Conservation (phyloP, 2,329 filamentous ascomycete genomes). For the Aureobasidium sp. region DNA sequence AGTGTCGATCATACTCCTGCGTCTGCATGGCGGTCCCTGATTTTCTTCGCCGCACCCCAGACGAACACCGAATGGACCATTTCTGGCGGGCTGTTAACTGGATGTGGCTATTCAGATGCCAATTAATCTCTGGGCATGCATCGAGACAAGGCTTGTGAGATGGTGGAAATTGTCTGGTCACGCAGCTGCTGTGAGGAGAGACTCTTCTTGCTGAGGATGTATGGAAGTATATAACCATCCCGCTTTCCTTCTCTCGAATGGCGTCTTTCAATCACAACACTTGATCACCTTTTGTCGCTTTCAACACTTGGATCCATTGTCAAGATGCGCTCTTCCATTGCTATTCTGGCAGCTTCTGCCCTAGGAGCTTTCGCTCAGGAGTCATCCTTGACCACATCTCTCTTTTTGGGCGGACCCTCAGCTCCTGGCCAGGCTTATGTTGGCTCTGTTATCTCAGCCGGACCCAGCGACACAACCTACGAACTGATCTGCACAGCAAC, state of each 20-base stretch:
- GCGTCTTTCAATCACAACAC: not conserved
- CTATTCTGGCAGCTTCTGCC: slow-evolving; percentile 6
- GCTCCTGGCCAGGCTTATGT: not conserved
- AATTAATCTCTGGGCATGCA: too few species aligned
- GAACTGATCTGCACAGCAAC: not conserved
- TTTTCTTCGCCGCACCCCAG: not conserved
- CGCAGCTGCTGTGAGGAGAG: not conserved
- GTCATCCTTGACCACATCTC: not conserved
- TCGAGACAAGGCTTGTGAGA: too few species aligned
- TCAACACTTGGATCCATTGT: not conserved
- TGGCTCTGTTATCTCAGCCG: not conserved
- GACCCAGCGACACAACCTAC: not conserved
- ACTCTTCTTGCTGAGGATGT: not conserved
- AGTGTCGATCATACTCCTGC: not conserved
- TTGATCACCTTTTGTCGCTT: not conserved
- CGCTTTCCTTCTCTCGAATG: not conserved
- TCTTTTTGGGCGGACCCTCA: not conserved
- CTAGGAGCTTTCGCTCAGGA: not conserved
- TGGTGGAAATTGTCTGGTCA: not conserved
- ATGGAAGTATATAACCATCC: not conserved
- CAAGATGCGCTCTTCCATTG: slow-evolving; percentile 8
- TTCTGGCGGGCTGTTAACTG: too few species aligned
- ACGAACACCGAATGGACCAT: too few species aligned
- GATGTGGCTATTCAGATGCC: too few species aligned
- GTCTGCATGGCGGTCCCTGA: not conserved